Conservation (phyloP, 306 rosid species). For the Lathyrus sativus region DNA sequence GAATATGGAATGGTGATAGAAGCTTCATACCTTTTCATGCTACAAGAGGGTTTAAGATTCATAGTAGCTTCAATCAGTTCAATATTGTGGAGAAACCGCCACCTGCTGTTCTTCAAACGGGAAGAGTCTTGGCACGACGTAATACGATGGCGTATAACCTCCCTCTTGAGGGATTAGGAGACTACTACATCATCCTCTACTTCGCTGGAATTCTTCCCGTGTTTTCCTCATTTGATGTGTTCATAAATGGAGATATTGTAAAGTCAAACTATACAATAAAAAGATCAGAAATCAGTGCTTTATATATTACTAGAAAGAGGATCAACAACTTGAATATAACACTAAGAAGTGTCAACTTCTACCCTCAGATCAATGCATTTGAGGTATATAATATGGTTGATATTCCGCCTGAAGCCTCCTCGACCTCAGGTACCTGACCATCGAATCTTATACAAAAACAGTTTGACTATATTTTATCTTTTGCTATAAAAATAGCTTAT, state of each 20-base stretch:
- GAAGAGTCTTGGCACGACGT: slow-evolving; percentile 67
- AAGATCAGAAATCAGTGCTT: slow-evolving; percentile 59
- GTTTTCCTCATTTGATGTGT: slow-evolving; percentile 69
- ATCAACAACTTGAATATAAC: slow-evolving; percentile 68
- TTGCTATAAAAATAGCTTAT: neutral
- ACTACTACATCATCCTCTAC: slow-evolving; percentile 82
- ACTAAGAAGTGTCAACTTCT: slow-evolving; percentile 55
- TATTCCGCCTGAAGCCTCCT: slow-evolving; percentile 76
- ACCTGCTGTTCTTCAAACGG: slow-evolving; percentile 64
- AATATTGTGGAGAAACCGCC: slow-evolving; percentile 64
- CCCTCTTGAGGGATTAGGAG: slow-evolving; percentile 56
- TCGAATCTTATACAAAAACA: neutral
- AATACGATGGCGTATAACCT: slow-evolving; percentile 64
- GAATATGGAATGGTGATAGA: slow-evolving; percentile 76
- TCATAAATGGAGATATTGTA: slow-evolving; percentile 63
- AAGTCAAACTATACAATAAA: slow-evolving; percentile 67
- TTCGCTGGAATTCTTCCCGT: slow-evolving; percentile 86
- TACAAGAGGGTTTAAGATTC: slow-evolving; percentile 61
- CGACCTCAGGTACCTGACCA: slow-evolving; percentile 77
- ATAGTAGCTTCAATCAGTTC: slow-evolving; percentile 48
- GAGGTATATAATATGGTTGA: slow-evolving; percentile 78
- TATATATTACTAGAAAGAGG: slow-evolving; percentile 52
- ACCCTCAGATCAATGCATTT: slow-evolving; percentile 88
- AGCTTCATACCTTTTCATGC: slow-evolving; percentile 69
- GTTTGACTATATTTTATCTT: neutral